Conservation (phyloP, 495 filamentous ascomycete species). For the Astrocystis sublimbata region DNA sequence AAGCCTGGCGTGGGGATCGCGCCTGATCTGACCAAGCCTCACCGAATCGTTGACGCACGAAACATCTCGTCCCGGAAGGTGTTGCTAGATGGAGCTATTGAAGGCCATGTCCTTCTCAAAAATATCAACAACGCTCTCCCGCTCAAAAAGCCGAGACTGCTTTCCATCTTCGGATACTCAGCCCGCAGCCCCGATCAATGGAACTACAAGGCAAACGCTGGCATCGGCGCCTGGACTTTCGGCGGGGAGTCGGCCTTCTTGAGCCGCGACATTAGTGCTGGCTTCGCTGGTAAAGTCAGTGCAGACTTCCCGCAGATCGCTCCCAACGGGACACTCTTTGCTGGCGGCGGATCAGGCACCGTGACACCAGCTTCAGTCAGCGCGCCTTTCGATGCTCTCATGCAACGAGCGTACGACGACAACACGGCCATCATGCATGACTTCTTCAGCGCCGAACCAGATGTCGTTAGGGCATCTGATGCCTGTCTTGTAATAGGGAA, state of each 20-base stretch:
- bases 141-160: constrained; percentile 36
- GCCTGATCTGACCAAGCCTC: constrained; percentile 50
- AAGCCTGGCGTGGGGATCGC: constrained; percentile 30
- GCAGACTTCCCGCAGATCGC: constrained; percentile 17
- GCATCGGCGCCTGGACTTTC: constrained; percentile 16
- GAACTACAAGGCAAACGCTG: constrained; percentile 9
- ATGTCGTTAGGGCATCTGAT: constrained; percentile 44
- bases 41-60: constrained; percentile 41
- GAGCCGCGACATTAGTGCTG: constrained; percentile 3
- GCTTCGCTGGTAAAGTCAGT: constrained; percentile 13
- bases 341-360: constrained; percentile 52
- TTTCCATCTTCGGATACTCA: constrained; percentile 35
- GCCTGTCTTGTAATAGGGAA: constrained; percentile 59
- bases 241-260: constrained; percentile 14
- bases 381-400: constrained; percentile 55
- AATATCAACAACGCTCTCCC: constrained; percentile 50
- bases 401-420: constrained; percentile 40
- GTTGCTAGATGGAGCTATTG: constrained; percentile 31
- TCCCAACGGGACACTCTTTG: constrained; percentile 42
- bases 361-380: constrained; percentile 44
- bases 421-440: constrained; percentile 41
- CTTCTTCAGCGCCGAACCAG: constrained; percentile 26
- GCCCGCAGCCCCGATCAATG: constrained; percentile 20
- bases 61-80: constrained; percentile 29
- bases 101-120: constrained; percentile 53